Evolutionary conservation across 306 rosid genomes (phyloP), one percentile per base, ranked within the genome.

Genomic region (Crotalaria pallida): DNA sequence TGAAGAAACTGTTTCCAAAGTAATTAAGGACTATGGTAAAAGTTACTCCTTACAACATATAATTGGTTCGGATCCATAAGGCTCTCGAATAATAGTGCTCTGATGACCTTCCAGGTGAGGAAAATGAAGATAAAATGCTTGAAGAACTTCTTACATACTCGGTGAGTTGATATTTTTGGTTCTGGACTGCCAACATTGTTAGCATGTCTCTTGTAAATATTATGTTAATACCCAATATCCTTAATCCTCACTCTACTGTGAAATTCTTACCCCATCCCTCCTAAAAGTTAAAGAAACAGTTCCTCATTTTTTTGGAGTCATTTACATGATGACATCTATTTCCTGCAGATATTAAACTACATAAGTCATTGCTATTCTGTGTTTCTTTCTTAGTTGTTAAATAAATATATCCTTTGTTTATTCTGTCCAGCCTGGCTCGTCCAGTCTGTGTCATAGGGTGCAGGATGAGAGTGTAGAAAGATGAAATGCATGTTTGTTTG

Each of bases 1-100:
- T 16, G 65, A 67, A 48, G 86, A 82, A 68, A 18, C 90, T 85
- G 96, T 92, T 58, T 66, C 81, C 23, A 92, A 86, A 85, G 98
- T 84, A 13, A 85, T 92, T 57, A 77, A 66, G 80, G 96, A 92
- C 68, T 77, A 84, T 43, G 96, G 98, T 92, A 88, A 77, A 71
- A 67, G 33, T 71, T 43, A 70, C 56, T 34, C 68, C 16, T 73
- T 65, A 72, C 53, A 58, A 38, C 36, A 63, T 78, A 76, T 47
- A 13, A 27, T 24, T 33, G 10, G 33, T 66, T 79, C 56, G 34
- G 36, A 58, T 45, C 27, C 43, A 10, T 24, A 23, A 71, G 68
- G 41, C 58, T 62, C 75, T 24, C 40, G 59, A 57, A 60, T 78
- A 75, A 80, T 71, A 10, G 16, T 70, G 67, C 74, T 77, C 36